Conservation (phyloP, 805 yeast species). For the Kodamaea hsintzibuensis region DNA sequence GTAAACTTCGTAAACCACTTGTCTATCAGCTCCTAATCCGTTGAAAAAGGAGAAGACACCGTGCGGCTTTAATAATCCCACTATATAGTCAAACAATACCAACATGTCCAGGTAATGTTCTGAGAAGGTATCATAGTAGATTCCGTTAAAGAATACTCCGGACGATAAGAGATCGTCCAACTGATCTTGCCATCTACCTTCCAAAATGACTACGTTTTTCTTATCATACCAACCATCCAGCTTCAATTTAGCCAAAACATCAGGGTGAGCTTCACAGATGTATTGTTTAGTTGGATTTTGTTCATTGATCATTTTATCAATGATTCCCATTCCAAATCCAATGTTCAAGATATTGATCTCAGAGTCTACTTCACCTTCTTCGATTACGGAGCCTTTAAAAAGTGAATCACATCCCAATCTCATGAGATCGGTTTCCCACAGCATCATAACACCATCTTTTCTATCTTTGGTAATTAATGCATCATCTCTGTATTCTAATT, state of each 20-base stretch:
- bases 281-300: constrained; percentile 68
- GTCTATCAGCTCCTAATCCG: constrained; percentile 58
- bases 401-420: constrained; percentile 72
- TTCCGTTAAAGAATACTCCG: constrained; percentile 78
- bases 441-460: constrained; percentile 96
- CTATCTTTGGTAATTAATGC: constrained; percentile 72
- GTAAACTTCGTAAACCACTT: constrained; percentile 64
- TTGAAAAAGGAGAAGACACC: constrained; percentile 91
- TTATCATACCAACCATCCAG: constrained; percentile 82
- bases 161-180: constrained; percentile 62
- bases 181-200: constrained; percentile 93
- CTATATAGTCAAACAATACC: constrained; percentile 76
- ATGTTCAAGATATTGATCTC: constrained; percentile 67
- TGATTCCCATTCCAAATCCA: constrained; percentile 97
- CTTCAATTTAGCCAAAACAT: constrained; percentile 68
- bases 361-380: constrained; percentile 32
- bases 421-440: constrained; percentile 90
- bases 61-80: constrained; percentile 76
- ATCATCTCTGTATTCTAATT: constrained; percentile 65
- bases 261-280: constrained; percentile 94
- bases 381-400: constrained; percentile 45
- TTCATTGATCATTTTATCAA: constrained; percentile 66
- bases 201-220: constrained; percentile 67
- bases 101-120: constrained; percentile 90
- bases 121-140: constrained; percentile 90